These are phyloP conservation scores for Cylindrotheca closterium DNA, from an alignment of 108 stramenopile genomes.

Conservation along the genomic window DNA sequence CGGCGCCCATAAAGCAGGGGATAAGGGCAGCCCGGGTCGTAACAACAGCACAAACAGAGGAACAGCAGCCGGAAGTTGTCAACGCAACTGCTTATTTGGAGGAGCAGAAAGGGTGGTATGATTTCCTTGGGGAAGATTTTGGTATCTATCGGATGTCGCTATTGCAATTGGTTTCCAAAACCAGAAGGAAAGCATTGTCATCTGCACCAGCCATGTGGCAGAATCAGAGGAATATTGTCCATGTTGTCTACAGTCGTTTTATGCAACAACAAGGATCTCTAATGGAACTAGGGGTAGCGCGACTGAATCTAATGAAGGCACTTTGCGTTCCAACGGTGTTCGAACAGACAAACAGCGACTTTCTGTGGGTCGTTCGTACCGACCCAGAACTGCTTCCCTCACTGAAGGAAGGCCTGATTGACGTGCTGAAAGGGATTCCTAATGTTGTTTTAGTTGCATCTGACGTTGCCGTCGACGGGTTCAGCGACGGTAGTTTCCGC, in stretches of 20 bases:
- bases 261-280: slow-evolving; percentile 53
- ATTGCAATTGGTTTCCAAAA: too few relatives aligned
- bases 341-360: slow-evolving; percentile 36
- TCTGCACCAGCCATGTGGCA: neutral
- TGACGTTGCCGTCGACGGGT: slow-evolving; percentile 27
- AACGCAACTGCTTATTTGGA: too few relatives aligned
- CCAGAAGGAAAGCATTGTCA: too few relatives aligned
- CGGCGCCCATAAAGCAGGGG: neutral
- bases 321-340: slow-evolving; percentile 49
- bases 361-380: slow-evolving; percentile 50
- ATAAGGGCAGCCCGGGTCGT: neutral
- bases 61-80: too few relatives aligned
- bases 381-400: slow-evolving; percentile 36
- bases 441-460: slow-evolving; percentile 41
- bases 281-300: slow-evolving; percentile 35
- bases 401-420: slow-evolving; percentile 2
- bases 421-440: neutral
- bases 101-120: too few relatives aligned
- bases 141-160: too few relatives aligned
- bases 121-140: too few relatives aligned
- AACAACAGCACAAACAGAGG: neutral
- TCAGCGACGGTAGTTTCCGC: neutral
- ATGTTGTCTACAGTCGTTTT: slow-evolving; percentile 25
- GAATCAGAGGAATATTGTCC: slow-evolving; percentile 3
- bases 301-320: slow-evolving; percentile 38